Conservation (phyloP, 768 basidiomycete species). For the Gelatoporia subvermispora region DNA sequence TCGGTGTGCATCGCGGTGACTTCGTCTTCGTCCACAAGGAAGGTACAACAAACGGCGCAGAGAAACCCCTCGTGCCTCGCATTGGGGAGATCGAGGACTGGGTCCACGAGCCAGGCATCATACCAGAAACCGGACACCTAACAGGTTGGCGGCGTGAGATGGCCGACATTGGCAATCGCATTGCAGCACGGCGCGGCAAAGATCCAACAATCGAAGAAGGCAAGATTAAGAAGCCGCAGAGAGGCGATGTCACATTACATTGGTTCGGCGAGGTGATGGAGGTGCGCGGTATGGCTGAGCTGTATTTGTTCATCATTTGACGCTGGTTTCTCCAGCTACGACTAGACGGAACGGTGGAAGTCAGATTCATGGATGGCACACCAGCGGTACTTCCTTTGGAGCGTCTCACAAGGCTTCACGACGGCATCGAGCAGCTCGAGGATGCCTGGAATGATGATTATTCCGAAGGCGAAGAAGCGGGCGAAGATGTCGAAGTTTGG, state of each 20-base stretch:
- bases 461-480: constrained; percentile 32
- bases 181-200: constrained; percentile 46
- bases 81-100: constrained; percentile 84
- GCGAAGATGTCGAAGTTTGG: constrained; percentile 38
- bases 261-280: constrained; percentile 90
- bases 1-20: constrained; percentile 81
- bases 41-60: constrained; percentile 68
- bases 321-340: constrained; percentile 45
- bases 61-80: constrained; percentile 66
- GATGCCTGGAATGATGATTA: constrained; percentile 52
- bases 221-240: constrained; percentile 37
- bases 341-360: constrained; percentile 67
- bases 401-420: constrained; percentile 71
- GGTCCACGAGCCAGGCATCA: constrained; percentile 57
- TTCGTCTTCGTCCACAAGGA: constrained; percentile 74
- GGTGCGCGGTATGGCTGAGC: constrained; percentile 40
- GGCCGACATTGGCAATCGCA: constrained; percentile 54
- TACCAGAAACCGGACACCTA: constrained; percentile 43
- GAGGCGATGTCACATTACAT: constrained; percentile 39
- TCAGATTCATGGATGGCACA: constrained; percentile 60
- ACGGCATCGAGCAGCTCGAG: constrained; percentile 77
- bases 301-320: neutral
- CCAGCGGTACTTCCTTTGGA: constrained; percentile 52
- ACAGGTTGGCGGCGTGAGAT: constrained; percentile 71
- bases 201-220: constrained; percentile 32